Evolutionary conservation across 1,139 yeast genomes (phyloP).

Genomic region (Petasospora fabianii): DNA sequence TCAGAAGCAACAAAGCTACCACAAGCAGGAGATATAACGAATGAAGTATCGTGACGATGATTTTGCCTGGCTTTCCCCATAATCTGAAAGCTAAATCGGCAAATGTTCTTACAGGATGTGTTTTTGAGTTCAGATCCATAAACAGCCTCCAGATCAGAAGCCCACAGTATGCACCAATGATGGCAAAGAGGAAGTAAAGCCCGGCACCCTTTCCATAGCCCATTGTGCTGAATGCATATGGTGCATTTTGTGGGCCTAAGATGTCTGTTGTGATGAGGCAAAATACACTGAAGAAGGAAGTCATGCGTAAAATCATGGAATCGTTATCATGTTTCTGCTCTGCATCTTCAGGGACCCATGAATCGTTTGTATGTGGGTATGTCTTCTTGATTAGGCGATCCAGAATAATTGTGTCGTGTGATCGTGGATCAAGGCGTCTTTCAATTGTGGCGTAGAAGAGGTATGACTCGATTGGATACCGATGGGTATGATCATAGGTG

Average conservation of each 20-base stretch:
- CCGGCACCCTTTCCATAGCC: constrained; percentile 43
- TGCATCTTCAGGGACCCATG: constrained; percentile 11
- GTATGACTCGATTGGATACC: constrained; percentile 29
- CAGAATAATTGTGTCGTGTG: too few relatives aligned
- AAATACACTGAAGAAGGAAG: constrained; percentile 37
- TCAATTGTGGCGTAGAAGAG: constrained; percentile 31
- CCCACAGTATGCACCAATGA: constrained; percentile 39
- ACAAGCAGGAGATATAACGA: too few relatives aligned
- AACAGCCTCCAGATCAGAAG: constrained; percentile 31
- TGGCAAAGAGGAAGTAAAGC: constrained; percentile 37
- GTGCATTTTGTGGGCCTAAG: constrained; percentile 43
- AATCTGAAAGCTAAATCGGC: too few relatives aligned
- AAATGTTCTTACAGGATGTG: too few relatives aligned
- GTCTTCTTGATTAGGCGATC: constrained; percentile 3
- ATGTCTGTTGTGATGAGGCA: constrained; percentile 45
- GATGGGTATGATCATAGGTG: constrained; percentile 4
- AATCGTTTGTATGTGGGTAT: constrained; percentile 5
- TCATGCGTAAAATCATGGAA: constrained; percentile 31
- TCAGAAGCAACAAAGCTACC: too few relatives aligned
- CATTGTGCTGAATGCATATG: constrained; percentile 39
- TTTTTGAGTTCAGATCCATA: constrained; percentile 36
- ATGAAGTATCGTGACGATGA: too few relatives aligned
- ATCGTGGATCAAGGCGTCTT: too few relatives aligned
- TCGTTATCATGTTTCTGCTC: constrained; percentile 20
- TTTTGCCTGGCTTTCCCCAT: too few relatives aligned